Evolutionary conservation across 1,139 yeast genomes (phyloP).

Genomic region (Taphrina sp.): DNA sequence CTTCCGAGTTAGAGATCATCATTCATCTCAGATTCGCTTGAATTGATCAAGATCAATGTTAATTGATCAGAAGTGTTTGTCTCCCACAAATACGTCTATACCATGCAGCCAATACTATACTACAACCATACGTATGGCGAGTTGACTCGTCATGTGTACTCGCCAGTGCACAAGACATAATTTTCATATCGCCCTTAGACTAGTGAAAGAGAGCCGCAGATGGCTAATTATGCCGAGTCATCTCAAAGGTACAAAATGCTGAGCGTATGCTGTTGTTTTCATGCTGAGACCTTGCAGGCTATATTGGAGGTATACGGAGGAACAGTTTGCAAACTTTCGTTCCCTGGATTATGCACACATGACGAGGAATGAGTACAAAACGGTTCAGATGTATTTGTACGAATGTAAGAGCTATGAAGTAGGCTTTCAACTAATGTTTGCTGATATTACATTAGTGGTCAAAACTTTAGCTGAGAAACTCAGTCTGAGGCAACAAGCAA

Average conservation of each 20-base stretch:
- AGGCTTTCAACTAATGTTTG: conserved; percentile 51
- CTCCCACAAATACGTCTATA: too few relatives aligned
- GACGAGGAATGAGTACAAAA: conserved; percentile 40
- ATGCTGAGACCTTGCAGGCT: conserved; percentile 41
- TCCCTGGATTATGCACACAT: conserved; percentile 37
- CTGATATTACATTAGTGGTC: conserved; percentile 68
- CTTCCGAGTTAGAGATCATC: too few relatives aligned
- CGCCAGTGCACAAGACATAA: too few relatives aligned
- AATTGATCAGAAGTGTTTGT: too few relatives aligned
- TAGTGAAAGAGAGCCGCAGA: too few relatives aligned
- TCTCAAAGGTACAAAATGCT: conserved; percentile 48
- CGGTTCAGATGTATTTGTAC: conserved; percentile 49
- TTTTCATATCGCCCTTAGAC: too few relatives aligned
- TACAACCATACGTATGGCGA: too few relatives aligned
- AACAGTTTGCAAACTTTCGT: conserved; percentile 49
- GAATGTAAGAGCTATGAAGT: conserved; percentile 41
- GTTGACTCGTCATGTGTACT: too few relatives aligned
- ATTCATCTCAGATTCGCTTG: too few relatives aligned
- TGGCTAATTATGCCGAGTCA: conserved; percentile 69
- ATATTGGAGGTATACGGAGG: conserved; percentile 61
- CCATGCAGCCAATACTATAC: too few relatives aligned
- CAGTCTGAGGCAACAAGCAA: conserved; percentile 72
- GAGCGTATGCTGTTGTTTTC: background rate
- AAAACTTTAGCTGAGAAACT: conserved; percentile 75
- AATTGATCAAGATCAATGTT: too few relatives aligned